These are phyloP conservation scores for Neophaeococcomyces aloes DNA, from an alignment of 2,329 filamentous ascomycete genomes.

Conservation along the genomic window DNA sequence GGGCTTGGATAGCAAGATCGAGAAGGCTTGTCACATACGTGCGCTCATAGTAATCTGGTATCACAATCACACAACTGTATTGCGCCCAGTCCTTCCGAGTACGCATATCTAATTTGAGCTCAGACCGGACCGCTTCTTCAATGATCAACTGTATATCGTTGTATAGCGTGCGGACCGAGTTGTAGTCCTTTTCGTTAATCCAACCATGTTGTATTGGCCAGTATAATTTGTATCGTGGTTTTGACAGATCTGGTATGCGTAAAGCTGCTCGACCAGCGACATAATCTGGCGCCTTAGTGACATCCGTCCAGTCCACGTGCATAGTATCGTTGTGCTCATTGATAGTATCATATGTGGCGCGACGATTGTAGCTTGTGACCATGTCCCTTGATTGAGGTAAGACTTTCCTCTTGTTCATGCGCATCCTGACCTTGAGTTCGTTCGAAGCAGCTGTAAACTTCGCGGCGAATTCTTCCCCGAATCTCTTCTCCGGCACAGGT, in stretches of 20 bases:
- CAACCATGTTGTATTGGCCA: conserved; percentile 83
- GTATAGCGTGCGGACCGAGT: conserved; percentile 65
- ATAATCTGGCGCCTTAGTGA: conserved; percentile 56
- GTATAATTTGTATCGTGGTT: conserved; percentile 80
- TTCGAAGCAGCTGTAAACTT: conserved; percentile 71
- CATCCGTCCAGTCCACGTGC: conserved; percentile 90
- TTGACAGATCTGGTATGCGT: conserved; percentile 79
- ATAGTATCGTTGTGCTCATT: conserved; percentile 89
- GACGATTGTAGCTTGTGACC: conserved; percentile 85
- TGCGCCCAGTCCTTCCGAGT: conserved; percentile 62
- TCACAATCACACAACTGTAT: conserved; percentile 94
- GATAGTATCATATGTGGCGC: conserved; percentile 74
- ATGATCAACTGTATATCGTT: conserved; percentile 81
- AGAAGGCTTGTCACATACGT: conserved; percentile 76
- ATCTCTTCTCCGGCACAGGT: conserved; percentile 61
- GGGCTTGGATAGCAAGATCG: conserved; percentile 76
- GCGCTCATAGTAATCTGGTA: conserved; percentile 94
- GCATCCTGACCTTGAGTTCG: conserved; percentile 83
- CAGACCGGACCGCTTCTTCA: conserved; percentile 73
- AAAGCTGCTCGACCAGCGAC: conserved; percentile 74
- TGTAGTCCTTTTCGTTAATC: conserved; percentile 84
- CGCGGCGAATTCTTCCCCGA: conserved; percentile 67
- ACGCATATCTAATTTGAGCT: conserved; percentile 40
- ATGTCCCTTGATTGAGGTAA: conserved; percentile 95
- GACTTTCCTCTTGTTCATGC: conserved; percentile 85